A percentile compares a stretch with the other conserved stretches of the same genome.
Conservation (phyloP, 2,329 filamentous ascomycete genomes). For the Escovopsis sp. region DNA sequence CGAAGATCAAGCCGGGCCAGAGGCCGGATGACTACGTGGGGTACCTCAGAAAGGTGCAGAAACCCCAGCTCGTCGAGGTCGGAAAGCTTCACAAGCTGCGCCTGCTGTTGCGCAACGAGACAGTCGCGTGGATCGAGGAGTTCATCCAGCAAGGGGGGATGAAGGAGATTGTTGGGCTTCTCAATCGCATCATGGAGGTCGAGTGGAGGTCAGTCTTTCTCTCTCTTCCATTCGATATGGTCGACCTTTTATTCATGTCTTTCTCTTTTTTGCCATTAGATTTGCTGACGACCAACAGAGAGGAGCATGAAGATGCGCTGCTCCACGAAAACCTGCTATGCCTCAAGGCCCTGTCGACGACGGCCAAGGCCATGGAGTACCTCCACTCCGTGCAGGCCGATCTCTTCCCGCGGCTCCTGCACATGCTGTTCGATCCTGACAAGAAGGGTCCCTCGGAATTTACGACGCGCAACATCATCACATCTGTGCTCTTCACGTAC, state of each 20-base stretch:
- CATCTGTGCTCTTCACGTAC: constrained; percentile 78
- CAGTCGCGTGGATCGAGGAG: constrained; percentile 84
- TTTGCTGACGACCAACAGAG: constrained; percentile 32
- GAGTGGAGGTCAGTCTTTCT: constrained; percentile 62
- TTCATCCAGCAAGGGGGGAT: constrained; percentile 86
- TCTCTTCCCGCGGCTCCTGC: constrained; percentile 72
- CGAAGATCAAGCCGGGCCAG: constrained; percentile 58
- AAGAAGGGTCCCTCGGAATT: constrained; percentile 97
- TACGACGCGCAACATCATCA: constrained; percentile 79
- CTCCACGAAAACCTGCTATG: constrained; percentile 87
- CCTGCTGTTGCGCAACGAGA: constrained; percentile 81
- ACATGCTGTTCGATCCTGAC: constrained; percentile 92
- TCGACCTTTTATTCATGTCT: background rate
- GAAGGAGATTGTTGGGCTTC: constrained; percentile 71
- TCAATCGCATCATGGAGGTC: constrained; percentile 85
- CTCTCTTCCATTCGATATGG: background rate
- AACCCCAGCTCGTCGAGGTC: constrained; percentile 77
- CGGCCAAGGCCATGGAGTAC: constrained; percentile 68
- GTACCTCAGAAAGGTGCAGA: constrained; percentile 67
- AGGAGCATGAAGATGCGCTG: constrained; percentile 88
- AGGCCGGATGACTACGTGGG: constrained; percentile 71
- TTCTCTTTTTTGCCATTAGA: background rate
- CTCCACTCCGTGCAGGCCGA: constrained; percentile 64
- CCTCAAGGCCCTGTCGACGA: constrained; percentile 87
- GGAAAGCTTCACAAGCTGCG: constrained; percentile 88